Percentiles rank a stretch among this genome's conserved stretches.
Conservation (phyloP, 1,139 yeast genomes). For the Entelexis paramagnoliae region DNA sequence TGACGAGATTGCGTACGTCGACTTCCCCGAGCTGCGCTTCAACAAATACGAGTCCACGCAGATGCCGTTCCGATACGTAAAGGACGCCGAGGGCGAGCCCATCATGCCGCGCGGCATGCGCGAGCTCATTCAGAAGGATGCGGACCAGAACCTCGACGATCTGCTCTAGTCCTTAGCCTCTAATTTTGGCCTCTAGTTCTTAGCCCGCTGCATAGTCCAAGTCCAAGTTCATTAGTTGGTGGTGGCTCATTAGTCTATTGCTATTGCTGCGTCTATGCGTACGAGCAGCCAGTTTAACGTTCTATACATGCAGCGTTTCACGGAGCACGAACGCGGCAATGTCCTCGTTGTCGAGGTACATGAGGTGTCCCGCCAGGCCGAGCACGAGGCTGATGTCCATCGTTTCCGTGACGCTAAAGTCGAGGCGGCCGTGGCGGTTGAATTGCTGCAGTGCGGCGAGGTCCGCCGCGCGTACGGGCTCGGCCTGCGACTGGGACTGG, state of each 20-base stretch:
- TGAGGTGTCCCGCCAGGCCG: slow-evolving; percentile 77
- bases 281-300: no score
- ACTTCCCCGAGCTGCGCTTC: slow-evolving; percentile 87
- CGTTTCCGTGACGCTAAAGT: slow-evolving; percentile 70
- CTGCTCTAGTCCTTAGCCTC: slow-evolving; percentile 25
- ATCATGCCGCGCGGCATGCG: slow-evolving; percentile 89
- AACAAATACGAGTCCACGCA: slow-evolving; percentile 85
- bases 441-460: slow-evolving; percentile 11
- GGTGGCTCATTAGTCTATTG: no score
- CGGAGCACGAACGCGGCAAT: slow-evolving; percentile 67
- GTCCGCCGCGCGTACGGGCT: not conserved
- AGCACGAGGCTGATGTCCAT: slow-evolving; percentile 68
- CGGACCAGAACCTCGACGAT: slow-evolving; percentile 35
- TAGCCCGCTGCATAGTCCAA: no score
- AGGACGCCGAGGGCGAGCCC: slow-evolving; percentile 52
- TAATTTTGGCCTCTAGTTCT: no score
- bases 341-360: slow-evolving; percentile 79
- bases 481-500: no score
- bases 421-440: slow-evolving; percentile 68
- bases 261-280: no score
- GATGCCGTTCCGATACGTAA: slow-evolving; percentile 91
- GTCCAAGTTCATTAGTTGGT: no score
- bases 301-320: no score
- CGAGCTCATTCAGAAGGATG: slow-evolving; percentile 70
- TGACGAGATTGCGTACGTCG: slow-evolving; percentile 69